Base-by-base conservation (phyloP, 768 basidiomycete species). In the Auriscalpium microsporum region DNA sequence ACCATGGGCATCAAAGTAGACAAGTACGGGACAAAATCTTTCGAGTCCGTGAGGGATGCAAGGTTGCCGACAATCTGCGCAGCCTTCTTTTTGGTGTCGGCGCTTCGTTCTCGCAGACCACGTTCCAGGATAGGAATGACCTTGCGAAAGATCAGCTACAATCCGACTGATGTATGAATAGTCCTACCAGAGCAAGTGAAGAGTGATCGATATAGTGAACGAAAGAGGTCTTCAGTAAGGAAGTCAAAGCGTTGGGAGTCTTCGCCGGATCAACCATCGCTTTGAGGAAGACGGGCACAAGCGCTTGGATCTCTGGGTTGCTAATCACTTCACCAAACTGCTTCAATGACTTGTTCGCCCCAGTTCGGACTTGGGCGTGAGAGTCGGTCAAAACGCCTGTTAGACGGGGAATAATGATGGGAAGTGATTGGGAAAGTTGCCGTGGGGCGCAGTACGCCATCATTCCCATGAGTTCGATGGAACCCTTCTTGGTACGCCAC, bases 371-470 rank as follows among this genome's bases (percentile, higher is more conserved):
- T 77, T 98, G 95, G 13, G 93, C 86, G 74, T 98, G 96, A 6
- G 96, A 94, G 69, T 99, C 96, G 53, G 94, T 98, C 54, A 99
- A 75, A 49, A 96, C 94, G 5, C 85, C 89, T 17, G 94, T 96
- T 23, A 99, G 73, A n/a, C 88, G 84, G 8, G 96, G 96, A 53
- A 99, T 94, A 68, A 98, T 92, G 50, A 97, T 90, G 7, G 95
- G 95, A 3, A 99, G 77, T 0, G 95, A 98, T 17, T 93, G 75
- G 0, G 96, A 96, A 14, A 98, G 80, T 69, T 99, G 96, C 40
- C 84, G 82, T 1, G 95, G 96, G 9, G 96, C 93, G 67, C 94
- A 95, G 70, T 95, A 98, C 1, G 96, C 96, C 94, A 98, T 98
- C 79, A 94, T 90, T 21, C 96, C 96, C 56, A 99, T 73, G 7